Base-by-base conservation (phyloP, 768 basidiomycete genomes). In the Chalciporus sphaerocephalus region DNA sequence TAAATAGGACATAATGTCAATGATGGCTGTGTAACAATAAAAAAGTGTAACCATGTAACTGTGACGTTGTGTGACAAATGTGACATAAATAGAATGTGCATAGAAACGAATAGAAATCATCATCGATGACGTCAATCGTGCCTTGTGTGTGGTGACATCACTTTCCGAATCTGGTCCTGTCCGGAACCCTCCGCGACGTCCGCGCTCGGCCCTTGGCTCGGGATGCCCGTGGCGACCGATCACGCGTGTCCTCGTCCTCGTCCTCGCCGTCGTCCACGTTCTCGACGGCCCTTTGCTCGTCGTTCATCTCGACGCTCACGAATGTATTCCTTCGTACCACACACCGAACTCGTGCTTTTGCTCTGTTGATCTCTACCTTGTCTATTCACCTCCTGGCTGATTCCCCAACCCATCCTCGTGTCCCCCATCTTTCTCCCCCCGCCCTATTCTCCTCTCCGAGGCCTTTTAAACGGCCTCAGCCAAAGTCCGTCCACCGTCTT, bases 81-180 rank as follows among this genome's bases (percentile, higher is more conserved):
- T 38, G 38, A 33, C 24, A 15, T 35, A 38, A 40, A 25, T 46
- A 50, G 37, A 46, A 46, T 46, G 37, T 46, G n/a, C 17, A 50
- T 46, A 23, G 50, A 53, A 54, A 30, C 36, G n/a, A 42, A 44
- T 47, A 30, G 52, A 51, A 52, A 25, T 6, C 32, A 33, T 27
- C 21, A 15, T n/a, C 1, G 16, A 25, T 64, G 64, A 64, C 59
- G 61, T 64, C 64, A 59, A 34, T 5, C 7, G n/a, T 55, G 49
- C 55, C 58, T 51, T 50, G 42, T 40, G 47, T 16, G 5, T 21
- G 16, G 59, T 64, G 63, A 66, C 64, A 64, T 66, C 64, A 66
- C 21, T n/a, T 25, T 11, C 38, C 47, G 20, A 44, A 48, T 66
- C 53, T 58, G 61, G 65, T 54, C 52, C 44, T 39, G 49, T 49